Base-by-base conservation (phyloP, 2,329 filamentous ascomycete species). In the Clonostachys solani region DNA sequence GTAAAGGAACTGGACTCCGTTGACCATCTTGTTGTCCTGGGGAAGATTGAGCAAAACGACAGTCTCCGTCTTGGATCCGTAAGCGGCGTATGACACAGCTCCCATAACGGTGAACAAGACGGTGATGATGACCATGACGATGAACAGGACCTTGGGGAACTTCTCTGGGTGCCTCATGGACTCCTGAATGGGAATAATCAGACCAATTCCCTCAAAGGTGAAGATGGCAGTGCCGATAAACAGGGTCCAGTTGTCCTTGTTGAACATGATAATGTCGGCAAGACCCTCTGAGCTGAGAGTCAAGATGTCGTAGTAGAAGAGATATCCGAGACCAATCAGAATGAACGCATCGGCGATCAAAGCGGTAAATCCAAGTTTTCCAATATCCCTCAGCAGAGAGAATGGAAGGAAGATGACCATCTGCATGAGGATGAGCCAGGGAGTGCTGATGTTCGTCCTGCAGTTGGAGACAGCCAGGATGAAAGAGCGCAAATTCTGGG, bases 211-310 rank as follows among this genome's bases (percentile, higher is more conserved):
- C 64, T 99, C 94, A 61, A 97, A 99, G 0, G 94, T 97, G 71
- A 99, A 99, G 63, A 99, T 97, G 29, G 95, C 94, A 1, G 95
- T 99, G 51, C 94, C 95, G 58, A 99, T 99, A 65, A 99, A 97
- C 5, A 99, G 78, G 0, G 94, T 96, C 94, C 95, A 99, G 64
- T 91, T 86, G 50, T 87, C 83, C 38, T 86, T 69, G 72, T 99
- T 99, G 77, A 99, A 97, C 60, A 87, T 78, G 56, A 87, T 81
- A 60, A 97, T 92, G 63, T 99, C 94, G 6, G 90, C 79, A 19
- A 96, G 69, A 12, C 90, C 90, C 48, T 89, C 77, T 43, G 72
- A 74, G 52, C 83, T 83, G 45, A 99, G 84, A 2, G 92, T 96
- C 55, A 87, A 73, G 52, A 97, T 78, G 61, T 97, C 94, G 68